These are phyloP conservation scores for Sclerotinia minor DNA, from an alignment of 2,329 filamentous ascomycete species.

Conservation along the genomic window DNA sequence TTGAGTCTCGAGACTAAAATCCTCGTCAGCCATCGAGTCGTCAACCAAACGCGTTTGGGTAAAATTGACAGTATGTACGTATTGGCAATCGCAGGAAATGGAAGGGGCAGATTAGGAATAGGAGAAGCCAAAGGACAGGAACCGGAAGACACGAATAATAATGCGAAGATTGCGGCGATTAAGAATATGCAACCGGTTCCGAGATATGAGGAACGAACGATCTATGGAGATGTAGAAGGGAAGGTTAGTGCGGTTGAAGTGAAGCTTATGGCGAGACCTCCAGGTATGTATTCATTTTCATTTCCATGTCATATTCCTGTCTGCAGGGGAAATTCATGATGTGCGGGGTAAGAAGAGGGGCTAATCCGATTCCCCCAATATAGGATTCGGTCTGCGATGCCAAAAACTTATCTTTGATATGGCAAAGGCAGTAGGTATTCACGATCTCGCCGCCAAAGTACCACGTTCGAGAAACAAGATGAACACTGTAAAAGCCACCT, in stretches of 20 bases:
- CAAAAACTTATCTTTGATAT: conserved; percentile 94
- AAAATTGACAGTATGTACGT: conserved; percentile 79
- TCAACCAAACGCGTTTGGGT: conserved; percentile 94
- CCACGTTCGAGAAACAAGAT: conserved; percentile 89
- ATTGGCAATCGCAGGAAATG: conserved; percentile 82
- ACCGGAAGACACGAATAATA: conserved; percentile 61
- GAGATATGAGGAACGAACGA: conserved; percentile 88
- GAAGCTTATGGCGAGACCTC: conserved; percentile 76
- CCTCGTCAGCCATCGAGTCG: conserved; percentile 71
- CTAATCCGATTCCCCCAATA: conserved; percentile 21
- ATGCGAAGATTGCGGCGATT: conserved; percentile 79
- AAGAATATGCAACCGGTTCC: conserved; percentile 90
- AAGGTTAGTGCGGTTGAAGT: conserved; percentile 91
- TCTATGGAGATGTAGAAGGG: conserved; percentile 77
- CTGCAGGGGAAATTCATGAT: not conserved
- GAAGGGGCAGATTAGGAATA: conserved; percentile 83
- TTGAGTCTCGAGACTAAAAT: conserved; percentile 64
- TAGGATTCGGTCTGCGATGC: conserved; percentile 91
- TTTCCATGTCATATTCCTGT: not conserved
- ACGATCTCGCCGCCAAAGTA: conserved; percentile 81
- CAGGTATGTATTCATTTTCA: conserved; percentile 61
- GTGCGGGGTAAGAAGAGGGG: not conserved
- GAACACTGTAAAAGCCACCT: conserved; percentile 94
- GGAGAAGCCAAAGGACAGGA: conserved; percentile 89
- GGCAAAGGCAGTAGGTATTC: conserved; percentile 80